phyloP scores from a whole-genome alignment of 1,139 yeast genomes.

The Yamadazyma diospyri region DNA sequence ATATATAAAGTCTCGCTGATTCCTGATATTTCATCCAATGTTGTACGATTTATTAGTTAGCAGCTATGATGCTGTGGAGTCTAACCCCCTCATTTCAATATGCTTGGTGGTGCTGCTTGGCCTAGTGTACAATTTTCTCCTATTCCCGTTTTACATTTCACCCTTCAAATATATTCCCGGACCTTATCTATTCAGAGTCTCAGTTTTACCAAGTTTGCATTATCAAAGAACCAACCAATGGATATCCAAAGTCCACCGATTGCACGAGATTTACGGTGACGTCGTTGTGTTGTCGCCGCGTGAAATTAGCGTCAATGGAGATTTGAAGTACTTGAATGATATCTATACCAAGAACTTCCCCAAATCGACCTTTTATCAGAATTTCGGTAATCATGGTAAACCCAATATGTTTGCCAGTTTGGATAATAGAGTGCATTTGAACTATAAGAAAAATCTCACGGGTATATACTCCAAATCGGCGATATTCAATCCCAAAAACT shows the following conservation, averaged over 20 bases:
- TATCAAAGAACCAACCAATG: constrained; percentile 53
- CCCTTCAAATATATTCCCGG: constrained; percentile 60
- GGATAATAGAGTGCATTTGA: constrained; percentile 46
- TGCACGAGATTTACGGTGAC: constrained; percentile 57
- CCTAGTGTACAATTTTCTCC: constrained; percentile 23
- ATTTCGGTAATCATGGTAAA: constrained; percentile 57
- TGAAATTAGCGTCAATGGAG: constrained; percentile 59
- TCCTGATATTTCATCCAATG: constrained; percentile 2
- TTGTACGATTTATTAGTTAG: constrained; percentile 4
- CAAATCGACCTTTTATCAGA: constrained; percentile 57
- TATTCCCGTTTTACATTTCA: constrained; percentile 46
- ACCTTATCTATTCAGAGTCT: constrained; percentile 48
- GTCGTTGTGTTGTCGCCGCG: constrained; percentile 60
- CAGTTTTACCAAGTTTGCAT: constrained; percentile 47
- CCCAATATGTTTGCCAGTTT: constrained; percentile 58
- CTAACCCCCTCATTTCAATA: constrained; percentile 3
- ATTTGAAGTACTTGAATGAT: constrained; percentile 46
- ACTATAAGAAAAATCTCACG: constrained; percentile 46
- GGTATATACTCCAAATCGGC: constrained; percentile 50
- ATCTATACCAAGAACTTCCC: constrained; percentile 59
- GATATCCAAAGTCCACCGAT: constrained; percentile 44
- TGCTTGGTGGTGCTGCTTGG: constrained; percentile 1
- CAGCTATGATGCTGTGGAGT: constrained; percentile 8
- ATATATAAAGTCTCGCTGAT: constrained; percentile 1
- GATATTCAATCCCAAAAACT: constrained; percentile 28